Evolutionary conservation across 148 eudicot species (phyloP).

Genomic region (Rhododendron mucronatum): DNA sequence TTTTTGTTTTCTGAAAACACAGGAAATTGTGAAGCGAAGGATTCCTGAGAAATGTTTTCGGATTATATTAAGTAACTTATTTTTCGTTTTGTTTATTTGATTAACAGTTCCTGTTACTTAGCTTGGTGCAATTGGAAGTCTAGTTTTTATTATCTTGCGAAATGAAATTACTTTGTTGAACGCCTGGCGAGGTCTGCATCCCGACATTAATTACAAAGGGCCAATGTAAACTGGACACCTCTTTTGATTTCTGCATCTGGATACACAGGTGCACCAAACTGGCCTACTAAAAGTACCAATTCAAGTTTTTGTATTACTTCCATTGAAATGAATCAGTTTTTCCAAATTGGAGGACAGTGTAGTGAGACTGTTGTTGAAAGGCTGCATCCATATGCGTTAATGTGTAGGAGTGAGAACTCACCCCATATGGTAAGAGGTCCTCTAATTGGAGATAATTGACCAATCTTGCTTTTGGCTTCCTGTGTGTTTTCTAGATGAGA

Average conservation of each 20-base stretch:
- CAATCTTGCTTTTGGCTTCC: not conserved
- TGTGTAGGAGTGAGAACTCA: not conserved
- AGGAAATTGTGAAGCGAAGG: not conserved
- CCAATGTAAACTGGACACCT: not conserved
- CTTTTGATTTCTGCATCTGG: not conserved
- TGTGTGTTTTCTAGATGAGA: not conserved
- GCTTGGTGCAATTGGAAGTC: not conserved
- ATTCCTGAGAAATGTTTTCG: not conserved
- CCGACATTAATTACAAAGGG: not conserved
- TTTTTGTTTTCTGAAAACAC: not conserved
- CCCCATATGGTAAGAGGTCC: not conserved
- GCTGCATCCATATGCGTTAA: not conserved
- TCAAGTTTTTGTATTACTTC: not conserved
- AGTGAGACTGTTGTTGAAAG: not conserved
- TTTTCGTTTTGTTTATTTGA: not conserved
- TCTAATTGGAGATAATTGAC: not conserved
- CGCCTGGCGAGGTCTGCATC: not conserved
- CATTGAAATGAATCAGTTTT: no score
- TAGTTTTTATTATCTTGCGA: not conserved
- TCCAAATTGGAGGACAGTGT: not conserved
- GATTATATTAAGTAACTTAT: not conserved
- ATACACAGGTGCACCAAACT: not conserved
- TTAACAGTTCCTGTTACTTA: not conserved
- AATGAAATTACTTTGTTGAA: slow-evolving; percentile 9
- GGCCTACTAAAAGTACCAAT: not conserved